Conservation (phyloP, 257 asterid genomes). For the Penstemon barbatus region DNA sequence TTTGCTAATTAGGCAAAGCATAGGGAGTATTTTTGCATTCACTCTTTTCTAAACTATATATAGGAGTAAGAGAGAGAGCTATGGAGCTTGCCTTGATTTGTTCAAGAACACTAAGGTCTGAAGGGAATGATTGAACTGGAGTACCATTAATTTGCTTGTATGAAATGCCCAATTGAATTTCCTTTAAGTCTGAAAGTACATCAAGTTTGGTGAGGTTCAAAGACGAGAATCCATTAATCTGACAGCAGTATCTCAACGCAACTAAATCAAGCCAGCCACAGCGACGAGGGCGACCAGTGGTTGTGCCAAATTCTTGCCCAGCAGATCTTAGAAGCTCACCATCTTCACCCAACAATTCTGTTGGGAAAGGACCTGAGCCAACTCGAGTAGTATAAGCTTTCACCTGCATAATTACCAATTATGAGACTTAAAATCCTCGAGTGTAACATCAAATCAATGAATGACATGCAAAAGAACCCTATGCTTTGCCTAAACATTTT, state of each 20-base stretch:
- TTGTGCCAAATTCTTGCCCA: slow-evolving; percentile 98
- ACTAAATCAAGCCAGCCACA: slow-evolving; percentile 99
- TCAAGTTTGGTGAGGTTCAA: slow-evolving; percentile 95
- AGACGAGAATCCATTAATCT: slow-evolving; percentile 91
- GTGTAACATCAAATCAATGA: no score
- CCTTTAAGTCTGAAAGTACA: slow-evolving; percentile 76
- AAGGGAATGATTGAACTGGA: slow-evolving; percentile 70
- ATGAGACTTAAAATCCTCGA: background rate
- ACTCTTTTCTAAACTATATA: no score
- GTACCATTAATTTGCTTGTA: slow-evolving; percentile 65
- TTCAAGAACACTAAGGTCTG: slow-evolving; percentile 71
- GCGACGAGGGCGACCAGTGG: slow-evolving; percentile 98
- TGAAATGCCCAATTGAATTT: slow-evolving; percentile 75
- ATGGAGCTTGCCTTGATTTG: slow-evolving; percentile 60
- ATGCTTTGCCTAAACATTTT: no score
- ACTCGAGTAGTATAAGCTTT: slow-evolving; percentile 96
- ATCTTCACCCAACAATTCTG: slow-evolving; percentile 77
- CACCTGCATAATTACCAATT: slow-evolving; percentile 54
- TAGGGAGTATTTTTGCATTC: no score
- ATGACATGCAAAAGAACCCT: no score
- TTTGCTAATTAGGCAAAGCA: no score
- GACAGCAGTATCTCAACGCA: slow-evolving; percentile 80
- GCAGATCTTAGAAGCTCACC: slow-evolving; percentile 83
- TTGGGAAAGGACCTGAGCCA: slow-evolving; percentile 98
- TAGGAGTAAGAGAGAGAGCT: background rate